Evolutionary conservation across 176 grass and related monocot genomes (phyloP).

Genomic region (Raddia distichophylla): DNA sequence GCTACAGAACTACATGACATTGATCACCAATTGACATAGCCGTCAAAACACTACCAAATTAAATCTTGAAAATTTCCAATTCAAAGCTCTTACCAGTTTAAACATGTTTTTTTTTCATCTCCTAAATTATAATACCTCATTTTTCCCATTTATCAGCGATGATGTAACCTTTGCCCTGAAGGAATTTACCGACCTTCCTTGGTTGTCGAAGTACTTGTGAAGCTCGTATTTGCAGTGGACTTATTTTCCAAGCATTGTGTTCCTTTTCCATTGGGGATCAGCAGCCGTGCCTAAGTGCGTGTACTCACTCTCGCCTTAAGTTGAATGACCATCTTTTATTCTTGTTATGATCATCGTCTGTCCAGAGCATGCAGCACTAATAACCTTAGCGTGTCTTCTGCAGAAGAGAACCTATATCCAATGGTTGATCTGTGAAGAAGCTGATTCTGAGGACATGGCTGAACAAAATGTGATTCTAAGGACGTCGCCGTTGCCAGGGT

Average conservation of each 20-base stretch:
- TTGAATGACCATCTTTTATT: background rate
- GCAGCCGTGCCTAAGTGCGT: conserved; percentile 11
- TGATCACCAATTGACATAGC: background rate
- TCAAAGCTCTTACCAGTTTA: background rate
- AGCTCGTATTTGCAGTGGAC: background rate
- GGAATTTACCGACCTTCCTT: conserved; percentile 76
- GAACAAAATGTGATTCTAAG: background rate
- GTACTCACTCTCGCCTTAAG: background rate
- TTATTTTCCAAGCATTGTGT: background rate
- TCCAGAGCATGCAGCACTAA: background rate
- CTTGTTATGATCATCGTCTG: background rate
- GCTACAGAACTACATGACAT: background rate
- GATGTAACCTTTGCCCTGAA: conserved; percentile 95
- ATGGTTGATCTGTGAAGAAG: background rate
- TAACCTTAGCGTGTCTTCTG: background rate
- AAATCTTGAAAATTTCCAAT: background rate
- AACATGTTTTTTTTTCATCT: conserved; percentile 3
- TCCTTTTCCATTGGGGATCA: background rate
- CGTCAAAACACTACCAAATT: background rate
- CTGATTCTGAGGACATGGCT: background rate
- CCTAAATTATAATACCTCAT: conserved; percentile 22
- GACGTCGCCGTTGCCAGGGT: background rate
- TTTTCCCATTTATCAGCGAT: conserved; percentile 62
- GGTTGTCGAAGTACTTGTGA: conserved; percentile 91
- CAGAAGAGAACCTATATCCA: background rate